Base-by-base conservation (phyloP, 805 yeast species). In the Metschnikowia dekortorum region DNA sequence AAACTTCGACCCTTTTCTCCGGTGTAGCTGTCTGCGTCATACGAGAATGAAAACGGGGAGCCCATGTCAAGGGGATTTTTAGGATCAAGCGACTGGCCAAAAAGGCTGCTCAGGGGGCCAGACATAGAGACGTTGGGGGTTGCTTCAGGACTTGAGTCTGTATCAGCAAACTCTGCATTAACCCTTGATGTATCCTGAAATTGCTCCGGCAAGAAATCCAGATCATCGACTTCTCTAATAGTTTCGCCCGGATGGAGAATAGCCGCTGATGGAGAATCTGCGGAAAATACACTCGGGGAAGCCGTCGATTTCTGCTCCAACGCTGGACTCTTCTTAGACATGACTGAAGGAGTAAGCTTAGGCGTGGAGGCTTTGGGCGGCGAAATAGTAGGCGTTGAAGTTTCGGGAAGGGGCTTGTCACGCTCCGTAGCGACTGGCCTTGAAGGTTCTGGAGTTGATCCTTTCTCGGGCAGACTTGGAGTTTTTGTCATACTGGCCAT, bases 31-130 rank as follows among this genome's bases (percentile, higher is more conserved):
- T 34, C 41, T 10, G 50, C 35, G 8, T 45, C 44, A 48, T 59
- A 61, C 22, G 54, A 41, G n/a, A 68, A 62, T 32, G 60, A 53
- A 40, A 67, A 67, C 6, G 76, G 76, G 6, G 72, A 66, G 5
- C 72, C 74, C 28, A 56, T 53, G 26, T 50, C 54, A 26, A 53
- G 45, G 22, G 48, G 52, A 14, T 43, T 37, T 14, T 28, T 42
- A 14, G 53, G 40, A 6, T 44, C 41, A 18, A 42, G 58, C 5
- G 60, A 40, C n/a, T 64, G 59, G 9, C 40, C 22, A 10, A 42
- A 29, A 2, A 29, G 56, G 51, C 28, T 18, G 6, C 8, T 11
- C 16, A 29, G 50, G 11, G 50, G 44, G 10, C 34, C 37, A 16
- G 31, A 14, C 31, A 42, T 22, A 22, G 22, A 42, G 22, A n/a